Evolutionary conservation across 2,329 filamentous ascomycete species (phyloP).

Genomic region (Xylariomycetidae sp.): DNA sequence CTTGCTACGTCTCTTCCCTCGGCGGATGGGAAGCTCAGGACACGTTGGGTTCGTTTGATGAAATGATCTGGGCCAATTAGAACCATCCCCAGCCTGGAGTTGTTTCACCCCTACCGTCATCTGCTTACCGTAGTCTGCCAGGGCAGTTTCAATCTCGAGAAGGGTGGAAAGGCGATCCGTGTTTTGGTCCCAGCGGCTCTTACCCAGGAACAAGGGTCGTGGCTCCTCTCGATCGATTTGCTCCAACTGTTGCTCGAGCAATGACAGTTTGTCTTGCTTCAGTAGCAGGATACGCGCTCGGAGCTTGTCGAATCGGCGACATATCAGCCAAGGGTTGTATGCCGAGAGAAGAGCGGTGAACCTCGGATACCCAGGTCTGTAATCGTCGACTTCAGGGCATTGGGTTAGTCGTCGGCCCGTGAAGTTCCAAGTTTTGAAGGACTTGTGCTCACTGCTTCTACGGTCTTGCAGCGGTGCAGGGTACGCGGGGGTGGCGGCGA

Average conservation of each 20-base stretch:
- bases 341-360: slow-evolving; percentile 25
- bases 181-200: slow-evolving; percentile 6
- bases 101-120: too few species aligned
- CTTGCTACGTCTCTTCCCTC: slow-evolving; percentile 1
- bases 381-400: slow-evolving; percentile 24
- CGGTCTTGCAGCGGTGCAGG: too few species aligned
- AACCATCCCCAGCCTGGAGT: too few species aligned
- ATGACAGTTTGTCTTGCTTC: slow-evolving; percentile 24
- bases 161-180: slow-evolving; percentile 1
- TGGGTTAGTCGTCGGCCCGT: too few species aligned
- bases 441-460: too few species aligned
- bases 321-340: slow-evolving; percentile 20
- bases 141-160: slow-evolving; percentile 3
- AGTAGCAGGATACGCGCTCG: slow-evolving; percentile 24
- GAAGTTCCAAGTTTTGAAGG: too few species aligned
- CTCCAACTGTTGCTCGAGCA: slow-evolving; percentile 23
- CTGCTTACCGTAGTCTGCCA: slow-evolving; percentile 9
- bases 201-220: slow-evolving; percentile 3
- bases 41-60: slow-evolving; percentile 1
- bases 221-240: slow-evolving; percentile 20
- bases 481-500: too few species aligned
- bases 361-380: slow-evolving; percentile 24
- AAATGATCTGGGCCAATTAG: slow-evolving; percentile 5
- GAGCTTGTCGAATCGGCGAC: slow-evolving; percentile 22
- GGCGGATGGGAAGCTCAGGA: background rate